Conservation (phyloP, 345 rosid genomes). For the Clarkia xantiana region DNA sequence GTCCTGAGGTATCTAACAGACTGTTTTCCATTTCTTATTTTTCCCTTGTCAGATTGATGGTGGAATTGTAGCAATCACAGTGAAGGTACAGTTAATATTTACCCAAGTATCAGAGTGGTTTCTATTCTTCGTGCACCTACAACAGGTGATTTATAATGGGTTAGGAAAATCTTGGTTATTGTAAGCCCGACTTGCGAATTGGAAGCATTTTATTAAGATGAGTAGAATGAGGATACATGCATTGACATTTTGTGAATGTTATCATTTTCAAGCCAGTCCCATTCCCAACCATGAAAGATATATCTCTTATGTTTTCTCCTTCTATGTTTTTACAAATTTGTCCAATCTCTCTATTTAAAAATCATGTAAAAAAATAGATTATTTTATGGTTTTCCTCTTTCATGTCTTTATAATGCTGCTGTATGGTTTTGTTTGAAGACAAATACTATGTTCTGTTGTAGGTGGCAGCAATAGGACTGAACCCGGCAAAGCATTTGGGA, state of each 20-base stretch:
- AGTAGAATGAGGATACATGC: too few species aligned
- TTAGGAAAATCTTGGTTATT: too few species aligned
- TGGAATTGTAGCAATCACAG: conserved; percentile 56
- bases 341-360: too few species aligned
- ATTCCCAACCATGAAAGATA: too few species aligned
- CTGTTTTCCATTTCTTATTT: conserved; percentile 8
- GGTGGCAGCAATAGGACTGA: conserved; percentile 95
- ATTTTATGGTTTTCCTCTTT: neutral
- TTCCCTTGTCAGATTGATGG: conserved; percentile 39
- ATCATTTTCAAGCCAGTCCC: too few species aligned
- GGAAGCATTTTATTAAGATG: too few species aligned
- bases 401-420: neutral
- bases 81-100: conserved; percentile 40
- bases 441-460: conserved; percentile 8
- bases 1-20: conserved; percentile 6
- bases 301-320: too few species aligned
- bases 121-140: too few species aligned
- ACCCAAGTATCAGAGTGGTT: neutral
- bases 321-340: too few species aligned
- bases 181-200: too few species aligned
- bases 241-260: too few species aligned
- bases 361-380: neutral
- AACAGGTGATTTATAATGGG: too few species aligned
- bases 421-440: neutral
- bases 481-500: conserved; percentile 82